phyloP scores from a whole-genome alignment of 495 filamentous ascomycete species.

The Rostrohypoxylon terebratum region DNA sequence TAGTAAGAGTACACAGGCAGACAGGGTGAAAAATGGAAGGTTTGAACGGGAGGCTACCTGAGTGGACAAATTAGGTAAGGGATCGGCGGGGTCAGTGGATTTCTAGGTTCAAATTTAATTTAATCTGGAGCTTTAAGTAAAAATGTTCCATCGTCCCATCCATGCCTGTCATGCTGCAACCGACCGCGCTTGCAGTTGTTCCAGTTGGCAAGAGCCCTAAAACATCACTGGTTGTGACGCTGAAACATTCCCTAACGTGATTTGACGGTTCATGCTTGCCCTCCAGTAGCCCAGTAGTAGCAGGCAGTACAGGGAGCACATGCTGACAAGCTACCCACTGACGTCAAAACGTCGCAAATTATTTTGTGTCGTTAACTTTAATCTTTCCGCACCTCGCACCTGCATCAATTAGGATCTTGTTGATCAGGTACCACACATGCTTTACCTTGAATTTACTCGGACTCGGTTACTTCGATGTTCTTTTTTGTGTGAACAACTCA shows the following conservation, averaged over 20 bases:
- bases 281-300: no score
- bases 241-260: slow-evolving; percentile 24
- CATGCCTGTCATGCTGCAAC: slow-evolving; percentile 14
- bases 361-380: slow-evolving; percentile 6
- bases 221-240: neutral
- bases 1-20: neutral
- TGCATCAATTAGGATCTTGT: slow-evolving; percentile 15
- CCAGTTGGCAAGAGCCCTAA: neutral
- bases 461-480: slow-evolving; percentile 2
- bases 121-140: slow-evolving; percentile 10
- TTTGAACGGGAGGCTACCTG: slow-evolving; percentile 12
- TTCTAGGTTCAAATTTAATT: slow-evolving; percentile 4
- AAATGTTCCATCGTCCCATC: slow-evolving; percentile 1
- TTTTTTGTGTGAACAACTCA: neutral
- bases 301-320: slow-evolving; percentile 28
- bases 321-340: slow-evolving; percentile 25
- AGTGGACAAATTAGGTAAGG: slow-evolving; percentile 21
- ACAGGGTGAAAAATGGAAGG: neutral
- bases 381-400: slow-evolving; percentile 16
- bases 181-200: neutral
- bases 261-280: slow-evolving; percentile 3
- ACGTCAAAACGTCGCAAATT: slow-evolving; percentile 43
- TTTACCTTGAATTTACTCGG: no score
- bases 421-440: slow-evolving; percentile 30
- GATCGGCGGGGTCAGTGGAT: slow-evolving; percentile 20